Evolutionary conservation across 805 yeast genomes (phyloP), one percentile per base, ranked within the genome.

Genomic region (Ogataea nonfermentans): DNA sequence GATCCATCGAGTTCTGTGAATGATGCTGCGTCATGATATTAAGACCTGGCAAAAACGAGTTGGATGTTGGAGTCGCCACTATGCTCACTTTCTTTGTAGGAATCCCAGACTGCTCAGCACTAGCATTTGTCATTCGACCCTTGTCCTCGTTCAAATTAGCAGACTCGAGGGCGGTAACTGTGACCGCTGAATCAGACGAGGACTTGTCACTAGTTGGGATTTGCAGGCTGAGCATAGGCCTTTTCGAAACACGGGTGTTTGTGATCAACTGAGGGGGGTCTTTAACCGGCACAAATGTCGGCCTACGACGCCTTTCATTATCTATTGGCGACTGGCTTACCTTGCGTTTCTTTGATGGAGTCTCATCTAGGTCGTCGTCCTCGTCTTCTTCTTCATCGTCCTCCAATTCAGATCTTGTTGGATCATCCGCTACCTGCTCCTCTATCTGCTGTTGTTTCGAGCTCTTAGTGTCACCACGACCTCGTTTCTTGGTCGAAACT

Each of bases 221-320:
- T 49, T 78, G 79, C 9, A 81, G 81, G 40, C 85, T 61, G 31
- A 81, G 61, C 1, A 80, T 70, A 1, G 88, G 88, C 43, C 88
- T 61, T 34, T 63, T 50, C n/a, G 47, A 41, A 22, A 35, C 10
- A 10, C 34, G 30, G n/a, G 25, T 4, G 22, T 9, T 13, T 11
- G 24, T 10, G 10, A 8, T 22, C 12, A 22, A 15, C 22, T 12
- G 14, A 9, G 13, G 15, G 3, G 32, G 15, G 6, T 37, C 41
- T 17, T 37, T 24, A 17, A 32, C 14, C 8, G 41, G 41, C 8
- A 32, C 36, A 37, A 37, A 37, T 6, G 41, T 16, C 9, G 41
- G 41, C 31, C 35, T 25, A n/a, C 29, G 37, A 3, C 17, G 31
- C 11, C 30, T 15, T 9, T 38, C 35, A 9, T 38, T 25, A 14